Evolutionary conservation across 257 asterid species (phyloP), one percentile per base, ranked within the genome.

Genomic region (Nemophila menziesii): DNA sequence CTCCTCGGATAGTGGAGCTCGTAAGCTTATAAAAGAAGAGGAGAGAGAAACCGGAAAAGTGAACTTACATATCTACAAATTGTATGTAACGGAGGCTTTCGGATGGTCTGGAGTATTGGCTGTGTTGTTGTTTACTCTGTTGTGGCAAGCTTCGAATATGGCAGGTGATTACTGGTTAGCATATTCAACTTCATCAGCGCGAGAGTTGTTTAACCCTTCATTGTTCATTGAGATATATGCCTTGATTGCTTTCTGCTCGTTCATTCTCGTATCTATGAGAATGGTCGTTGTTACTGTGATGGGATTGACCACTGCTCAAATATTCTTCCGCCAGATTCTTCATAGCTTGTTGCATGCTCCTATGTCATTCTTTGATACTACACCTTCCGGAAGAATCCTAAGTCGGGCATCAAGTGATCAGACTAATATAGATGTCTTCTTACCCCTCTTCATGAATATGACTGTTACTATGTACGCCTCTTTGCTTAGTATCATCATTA

Each of bases 361-460:
- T 3, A 85, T 90, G 96, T 69, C 99, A 34, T 90, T 85, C 72
- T 90, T 90, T 16, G 99, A 90, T 46, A 90, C 99, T 0, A 90
- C 99, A 36, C 99, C 99, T 22, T 90, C 99, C 2, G 99, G 99
- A 67, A 76, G 96, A 51, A 82, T 90, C 52, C 69, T 90, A 21
- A 90, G 93, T 23, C 73, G 96, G 92, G 96, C 94, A 7, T 90
- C 99, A 4, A 78, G 55, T 24, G 99, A 90, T 69, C 99, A 90
- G 71, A 68, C 93, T 21, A 90, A 85, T 21, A 72, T 90, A 7
- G 96, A 90, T 63, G 66, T 85, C 20, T 49, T 79, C 39, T 74
- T 90, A 44, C 96, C 96, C 0, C 69, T 90, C 65, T 81, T 74
- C 27, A 62, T 62, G 65, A 74, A 77, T 44, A 16, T 85, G 4